These are phyloP conservation scores for Cadophora sp. DNA, from an alignment of 2,329 filamentous ascomycete species.

Conservation along the genomic window DNA sequence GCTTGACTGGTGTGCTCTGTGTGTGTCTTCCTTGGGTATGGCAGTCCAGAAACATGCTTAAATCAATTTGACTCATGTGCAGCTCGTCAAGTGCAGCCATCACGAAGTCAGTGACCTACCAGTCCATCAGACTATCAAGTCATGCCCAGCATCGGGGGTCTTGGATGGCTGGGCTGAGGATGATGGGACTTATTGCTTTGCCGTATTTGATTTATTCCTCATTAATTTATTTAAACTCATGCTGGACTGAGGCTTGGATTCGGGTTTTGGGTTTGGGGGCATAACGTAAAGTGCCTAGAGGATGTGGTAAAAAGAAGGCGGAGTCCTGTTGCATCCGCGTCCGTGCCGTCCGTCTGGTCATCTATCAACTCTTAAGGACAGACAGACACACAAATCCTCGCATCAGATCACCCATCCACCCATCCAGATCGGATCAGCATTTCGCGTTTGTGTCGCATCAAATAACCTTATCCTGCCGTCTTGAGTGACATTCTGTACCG, in stretches of 20 bases:
- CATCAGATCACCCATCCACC: not conserved
- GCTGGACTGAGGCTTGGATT: not conserved
- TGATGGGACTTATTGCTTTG: not conserved
- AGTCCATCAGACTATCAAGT: too few species aligned
- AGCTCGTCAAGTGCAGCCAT: slow-evolving; percentile 2
- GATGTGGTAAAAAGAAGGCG: not conserved
- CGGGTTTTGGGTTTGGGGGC: not conserved
- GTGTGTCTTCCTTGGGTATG: not conserved
- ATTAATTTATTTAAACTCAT: not conserved
- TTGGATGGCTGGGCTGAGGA: slow-evolving; percentile 9
- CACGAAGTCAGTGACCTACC: not conserved
- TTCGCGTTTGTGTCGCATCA: not conserved
- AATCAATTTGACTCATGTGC: slow-evolving; percentile 8
- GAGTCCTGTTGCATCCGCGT: not conserved
- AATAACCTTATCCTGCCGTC: slow-evolving; percentile 13
- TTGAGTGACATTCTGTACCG: not conserved
- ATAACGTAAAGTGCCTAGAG: not conserved
- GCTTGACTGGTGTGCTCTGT: not conserved
- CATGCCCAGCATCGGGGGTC: not conserved
- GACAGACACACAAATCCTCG: not conserved
- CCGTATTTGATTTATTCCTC: not conserved
- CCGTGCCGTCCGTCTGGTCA: slow-evolving; percentile 8
- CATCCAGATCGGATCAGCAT: slow-evolving; percentile 1
- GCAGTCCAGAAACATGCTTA: not conserved
- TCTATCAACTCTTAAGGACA: not conserved